Percentiles rank a stretch among this genome's conserved stretches.
These are phyloP conservation scores for Echites panduratus DNA, from an alignment of 257 asterid species.

Conservation along the genomic window DNA sequence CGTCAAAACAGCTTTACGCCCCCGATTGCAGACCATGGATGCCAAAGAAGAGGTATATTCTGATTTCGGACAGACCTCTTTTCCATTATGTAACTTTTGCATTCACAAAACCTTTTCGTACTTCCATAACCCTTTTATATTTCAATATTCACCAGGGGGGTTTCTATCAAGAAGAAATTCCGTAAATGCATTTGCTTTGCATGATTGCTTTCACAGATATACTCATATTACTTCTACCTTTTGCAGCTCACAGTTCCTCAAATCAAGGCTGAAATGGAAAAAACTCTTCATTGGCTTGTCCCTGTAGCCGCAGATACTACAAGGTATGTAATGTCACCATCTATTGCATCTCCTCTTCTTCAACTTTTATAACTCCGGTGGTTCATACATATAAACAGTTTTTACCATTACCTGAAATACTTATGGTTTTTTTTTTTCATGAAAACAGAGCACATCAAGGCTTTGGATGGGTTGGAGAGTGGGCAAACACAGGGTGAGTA, in stretches of 20 bases:
- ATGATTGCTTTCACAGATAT: not conserved
- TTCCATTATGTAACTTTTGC: not conserved
- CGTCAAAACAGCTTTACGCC: conserved; percentile 55
- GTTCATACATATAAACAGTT: not conserved
- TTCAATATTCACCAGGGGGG: not conserved
- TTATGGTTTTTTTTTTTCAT: conserved; percentile 12
- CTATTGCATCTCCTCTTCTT: not conserved
- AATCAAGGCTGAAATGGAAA: conserved; percentile 93
- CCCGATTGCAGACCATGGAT: conserved; percentile 37
- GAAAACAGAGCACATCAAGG: conserved; percentile 92
- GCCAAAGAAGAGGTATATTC: conserved; percentile 53
- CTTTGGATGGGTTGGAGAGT: conserved; percentile 99
- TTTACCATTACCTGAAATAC: conserved; percentile 3
- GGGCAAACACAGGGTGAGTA: conserved; percentile 96
- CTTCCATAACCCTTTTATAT: not conserved
- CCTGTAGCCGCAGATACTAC: conserved; percentile 90
- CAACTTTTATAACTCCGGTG: not conserved
- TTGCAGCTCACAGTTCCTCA: conserved; percentile 73
- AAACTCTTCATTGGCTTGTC: conserved; percentile 89
- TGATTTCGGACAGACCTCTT: not conserved
- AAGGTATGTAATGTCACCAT: conserved; percentile 37
- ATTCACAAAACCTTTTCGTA: not conserved
- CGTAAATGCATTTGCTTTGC: not conserved
- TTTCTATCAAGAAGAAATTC: not conserved
- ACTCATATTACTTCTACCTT: not conserved